Evolutionary conservation across 208 protist genomes (phyloP).

Genomic region (Endotrypanum monterogeii): DNA sequence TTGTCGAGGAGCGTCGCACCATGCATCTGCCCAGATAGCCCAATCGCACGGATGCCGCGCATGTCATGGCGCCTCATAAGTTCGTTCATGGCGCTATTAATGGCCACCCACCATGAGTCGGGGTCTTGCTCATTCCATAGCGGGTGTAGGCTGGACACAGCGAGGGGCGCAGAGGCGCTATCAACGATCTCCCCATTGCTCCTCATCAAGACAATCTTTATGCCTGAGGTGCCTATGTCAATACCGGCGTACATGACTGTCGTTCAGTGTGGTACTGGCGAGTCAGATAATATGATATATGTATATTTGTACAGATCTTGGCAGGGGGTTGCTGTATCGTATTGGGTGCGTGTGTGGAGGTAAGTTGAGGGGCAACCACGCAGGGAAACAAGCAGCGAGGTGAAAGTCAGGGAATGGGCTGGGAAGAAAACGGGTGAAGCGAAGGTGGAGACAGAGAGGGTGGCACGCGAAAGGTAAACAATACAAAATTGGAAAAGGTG

Average conservation of each 20-base stretch:
- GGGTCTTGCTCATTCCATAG: conserved; percentile 81
- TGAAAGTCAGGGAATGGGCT: no score
- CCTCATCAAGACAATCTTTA: conserved; percentile 73
- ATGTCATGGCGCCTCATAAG: conserved; percentile 59
- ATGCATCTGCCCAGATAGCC: conserved; percentile 79
- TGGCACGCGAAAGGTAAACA: no score
- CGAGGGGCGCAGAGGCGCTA: conserved; percentile 51
- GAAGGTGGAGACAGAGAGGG: no score
- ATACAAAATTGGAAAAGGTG: no score
- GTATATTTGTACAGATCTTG: no score
- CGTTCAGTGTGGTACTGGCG: neutral
- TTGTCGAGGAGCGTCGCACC: conserved; percentile 71
- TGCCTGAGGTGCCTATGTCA: conserved; percentile 69
- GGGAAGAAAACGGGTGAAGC: no score
- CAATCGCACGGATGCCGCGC: conserved; percentile 49
- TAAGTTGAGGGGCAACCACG: no score
- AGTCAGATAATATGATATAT: neutral
- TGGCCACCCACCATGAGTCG: conserved; percentile 56
- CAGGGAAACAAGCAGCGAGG: no score
- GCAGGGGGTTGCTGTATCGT: no score
- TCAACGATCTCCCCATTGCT: conserved; percentile 54
- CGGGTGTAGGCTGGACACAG: conserved; percentile 58
- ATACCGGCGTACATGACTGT: conserved; percentile 70
- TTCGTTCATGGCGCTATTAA: conserved; percentile 55
- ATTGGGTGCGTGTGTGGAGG: no score